phyloP scores from a whole-genome alignment of 2,329 filamentous ascomycete species.

The Cercospora janseana region DNA sequence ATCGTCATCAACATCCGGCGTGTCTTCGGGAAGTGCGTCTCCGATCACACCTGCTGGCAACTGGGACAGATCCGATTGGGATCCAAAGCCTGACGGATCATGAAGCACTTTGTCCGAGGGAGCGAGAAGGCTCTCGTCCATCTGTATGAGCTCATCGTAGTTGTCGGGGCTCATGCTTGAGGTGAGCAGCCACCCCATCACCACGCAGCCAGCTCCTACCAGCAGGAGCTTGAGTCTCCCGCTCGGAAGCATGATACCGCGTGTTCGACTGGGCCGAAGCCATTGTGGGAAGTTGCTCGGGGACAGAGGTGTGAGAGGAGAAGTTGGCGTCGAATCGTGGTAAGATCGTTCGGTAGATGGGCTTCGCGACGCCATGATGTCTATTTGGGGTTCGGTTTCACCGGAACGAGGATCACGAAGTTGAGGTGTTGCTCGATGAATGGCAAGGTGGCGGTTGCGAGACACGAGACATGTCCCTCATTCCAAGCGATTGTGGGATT shows the following conservation, averaged over 20 bases:
- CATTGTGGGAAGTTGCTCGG: constrained; percentile 33
- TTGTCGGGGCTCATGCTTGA: constrained; percentile 27
- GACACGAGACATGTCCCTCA: too few relatives aligned
- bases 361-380: constrained; percentile 26
- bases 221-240: constrained; percentile 29
- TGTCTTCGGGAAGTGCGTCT: constrained; percentile 20
- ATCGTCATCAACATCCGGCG: constrained; percentile 11
- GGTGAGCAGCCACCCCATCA: constrained; percentile 36
- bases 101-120: constrained; percentile 26
- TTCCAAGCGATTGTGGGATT: not conserved
- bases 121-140: constrained; percentile 19
- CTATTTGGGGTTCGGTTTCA: too few relatives aligned
- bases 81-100: constrained; percentile 29
- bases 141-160: constrained; percentile 10
- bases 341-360: constrained; percentile 26
- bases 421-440: too few relatives aligned
- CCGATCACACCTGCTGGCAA: constrained; percentile 24
- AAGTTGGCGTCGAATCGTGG: constrained; percentile 28
- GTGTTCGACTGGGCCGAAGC: constrained; percentile 26
- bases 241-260: constrained; percentile 21
- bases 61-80: not conserved
- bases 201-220: constrained; percentile 30
- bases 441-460: too few relatives aligned
- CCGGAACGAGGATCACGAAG: too few relatives aligned
- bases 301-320: constrained; percentile 28